Evolutionary conservation across 2,329 filamentous ascomycete genomes (phyloP).

Genomic region (Penicillium psychrosexuale): DNA sequence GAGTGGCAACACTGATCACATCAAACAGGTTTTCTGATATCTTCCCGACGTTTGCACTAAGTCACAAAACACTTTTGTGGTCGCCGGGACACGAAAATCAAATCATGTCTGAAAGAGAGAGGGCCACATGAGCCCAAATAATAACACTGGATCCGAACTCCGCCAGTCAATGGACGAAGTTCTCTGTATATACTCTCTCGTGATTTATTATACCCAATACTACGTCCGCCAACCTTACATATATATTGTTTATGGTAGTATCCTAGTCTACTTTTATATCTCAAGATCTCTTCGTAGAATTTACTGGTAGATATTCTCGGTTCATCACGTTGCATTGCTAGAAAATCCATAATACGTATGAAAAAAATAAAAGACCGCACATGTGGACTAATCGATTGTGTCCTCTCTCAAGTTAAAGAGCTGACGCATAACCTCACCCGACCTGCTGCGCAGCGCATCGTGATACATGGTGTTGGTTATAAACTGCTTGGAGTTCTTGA

Average conservation of each 20-base stretch:
- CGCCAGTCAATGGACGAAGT: not conserved
- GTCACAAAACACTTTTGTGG: slow-evolving; percentile 25
- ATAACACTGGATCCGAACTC: slow-evolving; percentile 3
- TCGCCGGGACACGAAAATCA: slow-evolving; percentile 20
- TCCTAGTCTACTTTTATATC: not conserved
- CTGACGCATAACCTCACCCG: slow-evolving; percentile 72
- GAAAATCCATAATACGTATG: not conserved
- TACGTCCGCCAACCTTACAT: not conserved
- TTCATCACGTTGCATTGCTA: not conserved
- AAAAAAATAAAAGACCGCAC: not conserved
- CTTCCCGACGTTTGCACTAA: not conserved
- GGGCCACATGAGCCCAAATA: slow-evolving; percentile 4
- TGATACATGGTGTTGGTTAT: slow-evolving; percentile 88
- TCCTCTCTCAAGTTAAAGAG: slow-evolving; percentile 76
- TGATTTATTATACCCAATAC: slow-evolving; percentile 8
- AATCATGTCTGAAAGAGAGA: slow-evolving; percentile 16
- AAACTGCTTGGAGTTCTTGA: slow-evolving; percentile 74
- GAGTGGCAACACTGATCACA: slow-evolving; percentile 2
- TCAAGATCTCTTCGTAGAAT: not conserved
- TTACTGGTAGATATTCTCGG: not conserved
- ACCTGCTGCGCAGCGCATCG: slow-evolving; percentile 69
- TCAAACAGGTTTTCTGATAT: slow-evolving; percentile 23
- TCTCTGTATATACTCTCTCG: slow-evolving; percentile 3
- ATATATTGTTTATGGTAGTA: not conserved
- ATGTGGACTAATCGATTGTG: slow-evolving; percentile 50